These are phyloP conservation scores for Rhynchospora pubera DNA, from an alignment of 176 grass and related monocot species.

Conservation along the genomic window DNA sequence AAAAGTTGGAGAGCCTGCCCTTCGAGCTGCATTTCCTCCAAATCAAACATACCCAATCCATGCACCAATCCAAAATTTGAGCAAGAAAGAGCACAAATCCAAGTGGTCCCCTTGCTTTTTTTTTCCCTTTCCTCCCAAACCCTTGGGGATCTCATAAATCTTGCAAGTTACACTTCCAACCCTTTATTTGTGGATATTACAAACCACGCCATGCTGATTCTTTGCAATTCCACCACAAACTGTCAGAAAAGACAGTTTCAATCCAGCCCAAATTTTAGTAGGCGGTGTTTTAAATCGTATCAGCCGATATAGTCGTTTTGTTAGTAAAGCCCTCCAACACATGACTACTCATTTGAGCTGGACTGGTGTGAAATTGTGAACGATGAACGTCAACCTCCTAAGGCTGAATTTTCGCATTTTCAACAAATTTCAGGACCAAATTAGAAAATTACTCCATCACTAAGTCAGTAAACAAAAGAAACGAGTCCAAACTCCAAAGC, in stretches of 20 bases:
- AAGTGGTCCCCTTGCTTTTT: constrained; percentile 1
- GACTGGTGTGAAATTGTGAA: background rate
- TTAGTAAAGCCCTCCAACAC: too few relatives aligned
- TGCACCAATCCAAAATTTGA: constrained; percentile 16
- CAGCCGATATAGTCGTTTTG: background rate
- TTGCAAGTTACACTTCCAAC: background rate
- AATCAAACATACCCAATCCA: constrained; percentile 11
- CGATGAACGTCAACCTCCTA: background rate
- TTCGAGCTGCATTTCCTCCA: constrained; percentile 18
- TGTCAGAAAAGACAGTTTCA: background rate
- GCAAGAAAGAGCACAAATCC: background rate
- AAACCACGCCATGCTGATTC: background rate
- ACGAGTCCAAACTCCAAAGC: background rate
- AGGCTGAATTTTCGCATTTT: background rate
- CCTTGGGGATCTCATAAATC: background rate
- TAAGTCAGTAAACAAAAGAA: background rate
- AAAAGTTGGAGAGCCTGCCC: background rate
- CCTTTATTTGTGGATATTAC: background rate
- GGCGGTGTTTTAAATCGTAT: background rate
- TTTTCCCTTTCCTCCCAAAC: constrained; percentile 11
- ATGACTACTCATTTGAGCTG: background rate
- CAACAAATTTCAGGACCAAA: constrained; percentile 9
- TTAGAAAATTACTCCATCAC: background rate
- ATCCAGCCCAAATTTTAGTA: background rate
- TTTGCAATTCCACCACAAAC: background rate